Base-by-base conservation (phyloP, 495 filamentous ascomycete genomes). In the Talaromyces nanjingensis region DNA sequence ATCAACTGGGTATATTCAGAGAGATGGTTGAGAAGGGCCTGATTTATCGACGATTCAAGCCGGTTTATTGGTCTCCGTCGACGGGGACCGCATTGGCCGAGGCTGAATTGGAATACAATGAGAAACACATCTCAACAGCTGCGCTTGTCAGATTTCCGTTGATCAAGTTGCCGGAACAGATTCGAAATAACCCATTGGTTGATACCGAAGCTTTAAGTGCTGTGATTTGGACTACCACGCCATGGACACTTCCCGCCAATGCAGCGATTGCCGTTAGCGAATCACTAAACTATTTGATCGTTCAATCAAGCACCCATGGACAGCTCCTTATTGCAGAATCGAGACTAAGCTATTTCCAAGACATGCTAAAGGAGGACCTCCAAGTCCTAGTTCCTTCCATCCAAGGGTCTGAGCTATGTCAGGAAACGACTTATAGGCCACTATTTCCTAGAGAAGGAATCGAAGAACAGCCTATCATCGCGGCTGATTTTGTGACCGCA, bases 161-260 rank as follows among this genome's bases (percentile, higher is more conserved):
- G 29, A 70, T 76, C 0, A 73, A 76, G 3, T 68, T 89, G n/a
- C 80, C 84, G 9, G 66, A 73, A 25, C 66, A 72, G 45, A 68
- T 89, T 14, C 65, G 68, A 34, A 65, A 73, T 6, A 71, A 77
- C 12, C 75, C 78, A 14, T 63, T 76, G 20, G 63, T 78, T 18
- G 39, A 72, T 27, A 65, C 66, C 5, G 73, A 76, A 6, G 68
- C 73, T 12, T 56, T 97, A 33, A 88, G 80, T 69, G 91, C 89
- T 24, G 86, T 94, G 27, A 89, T 97, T 63, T 99, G 94, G 94
- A 99, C 94, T 8, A 99, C 94, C 0, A 98, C 93, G 2, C 96
- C 94, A 1, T 99, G 94, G 94, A 98, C 94, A 0, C 77, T 99
- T 3, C 96, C 94, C 2, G 92, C 96, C 18, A 99, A 99, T 72